Evolutionary conservation across 2,329 filamentous ascomycete genomes (phyloP).

Genomic region (Sordariomycetes sp.): DNA sequence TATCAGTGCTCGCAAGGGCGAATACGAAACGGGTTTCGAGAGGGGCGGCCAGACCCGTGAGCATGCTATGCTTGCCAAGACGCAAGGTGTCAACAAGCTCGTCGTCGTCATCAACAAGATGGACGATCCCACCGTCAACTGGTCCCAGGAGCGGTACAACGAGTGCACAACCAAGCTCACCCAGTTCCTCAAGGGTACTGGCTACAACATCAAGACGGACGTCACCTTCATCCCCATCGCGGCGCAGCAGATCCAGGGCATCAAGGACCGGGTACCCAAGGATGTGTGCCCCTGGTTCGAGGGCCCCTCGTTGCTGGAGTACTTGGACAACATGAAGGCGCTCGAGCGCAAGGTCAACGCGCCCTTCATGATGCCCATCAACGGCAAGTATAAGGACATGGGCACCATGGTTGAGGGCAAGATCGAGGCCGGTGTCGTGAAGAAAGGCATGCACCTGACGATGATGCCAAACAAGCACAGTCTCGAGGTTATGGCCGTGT

Average conservation of each 20-base stretch:
- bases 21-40: slow-evolving; percentile 98
- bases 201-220: slow-evolving; percentile 89
- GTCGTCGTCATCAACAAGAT: slow-evolving; percentile 97
- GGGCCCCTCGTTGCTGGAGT: slow-evolving; percentile 85
- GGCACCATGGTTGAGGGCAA: slow-evolving; percentile 97
- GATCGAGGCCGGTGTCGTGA: slow-evolving; percentile 86
- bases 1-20: slow-evolving; percentile 91
- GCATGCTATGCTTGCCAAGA: slow-evolving; percentile 96
- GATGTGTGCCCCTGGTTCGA: slow-evolving; percentile 71
- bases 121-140: slow-evolving; percentile 93
- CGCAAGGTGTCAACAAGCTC: slow-evolving; percentile 94
- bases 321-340: slow-evolving; percentile 84
- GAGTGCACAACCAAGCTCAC: slow-evolving; percentile 86
- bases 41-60: slow-evolving; percentile 91
- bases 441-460: slow-evolving; percentile 73
- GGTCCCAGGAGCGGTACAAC: slow-evolving; percentile 84
- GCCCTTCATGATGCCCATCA: slow-evolving; percentile 98
- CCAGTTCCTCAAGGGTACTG: slow-evolving; percentile 79
- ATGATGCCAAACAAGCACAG: slow-evolving; percentile 94
- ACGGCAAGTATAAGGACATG: slow-evolving; percentile 93
- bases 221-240: slow-evolving; percentile 94
- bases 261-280: slow-evolving; percentile 77
- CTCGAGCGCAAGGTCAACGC: slow-evolving; percentile 94
- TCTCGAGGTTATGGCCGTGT: slow-evolving; percentile 71
- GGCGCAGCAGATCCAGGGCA: slow-evolving; percentile 71